These are phyloP conservation scores for Fomes fomentarius DNA, from an alignment of 1,284 basidiomycete genomes.

Conservation along the genomic window DNA sequence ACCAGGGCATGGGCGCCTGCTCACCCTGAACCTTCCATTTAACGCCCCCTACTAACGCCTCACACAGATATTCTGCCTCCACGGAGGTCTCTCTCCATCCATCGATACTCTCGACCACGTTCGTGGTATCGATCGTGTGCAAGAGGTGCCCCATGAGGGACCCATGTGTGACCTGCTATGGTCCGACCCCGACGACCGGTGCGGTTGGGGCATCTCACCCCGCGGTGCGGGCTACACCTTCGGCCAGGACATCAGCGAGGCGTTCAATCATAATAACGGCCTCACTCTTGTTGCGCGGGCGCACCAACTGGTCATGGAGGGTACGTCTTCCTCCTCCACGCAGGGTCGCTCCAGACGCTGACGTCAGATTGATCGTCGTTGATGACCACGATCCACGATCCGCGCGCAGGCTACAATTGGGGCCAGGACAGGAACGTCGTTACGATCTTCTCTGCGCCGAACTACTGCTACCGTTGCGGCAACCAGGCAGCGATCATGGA, in stretches of 20 bases:
- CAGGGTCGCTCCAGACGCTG: constrained; percentile 2
- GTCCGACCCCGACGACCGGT: constrained; percentile 99
- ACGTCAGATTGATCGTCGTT: constrained; percentile 7
- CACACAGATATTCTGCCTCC: constrained; percentile 95
- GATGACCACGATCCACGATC: not conserved
- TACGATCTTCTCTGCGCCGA: constrained; percentile 98
- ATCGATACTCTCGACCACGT: constrained; percentile 99
- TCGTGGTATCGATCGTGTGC: constrained; percentile 96
- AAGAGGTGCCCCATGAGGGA: constrained; percentile 98
- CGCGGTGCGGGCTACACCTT: constrained; percentile 99
- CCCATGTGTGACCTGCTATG: constrained; percentile 99
- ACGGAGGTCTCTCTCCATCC: constrained; percentile 97
- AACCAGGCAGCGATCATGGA: constrained; percentile 99
- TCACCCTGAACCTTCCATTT: not conserved
- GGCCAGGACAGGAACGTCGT: constrained; percentile 99
- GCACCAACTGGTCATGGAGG: constrained; percentile 99
- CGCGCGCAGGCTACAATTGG: constrained; percentile 86
- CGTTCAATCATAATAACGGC: constrained; percentile 99
- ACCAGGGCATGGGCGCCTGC: constrained; percentile 6
- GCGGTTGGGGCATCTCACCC: constrained; percentile 99
- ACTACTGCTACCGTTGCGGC: constrained; percentile 99
- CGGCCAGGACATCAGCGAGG: constrained; percentile 98
- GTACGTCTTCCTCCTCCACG: constrained; percentile 49
- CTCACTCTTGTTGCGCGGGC: constrained; percentile 95
- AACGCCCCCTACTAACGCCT: constrained; percentile 7